These are phyloP conservation scores for Kalaharituber pfeilii DNA, from an alignment of 2,329 filamentous ascomycete species.

Conservation along the genomic window DNA sequence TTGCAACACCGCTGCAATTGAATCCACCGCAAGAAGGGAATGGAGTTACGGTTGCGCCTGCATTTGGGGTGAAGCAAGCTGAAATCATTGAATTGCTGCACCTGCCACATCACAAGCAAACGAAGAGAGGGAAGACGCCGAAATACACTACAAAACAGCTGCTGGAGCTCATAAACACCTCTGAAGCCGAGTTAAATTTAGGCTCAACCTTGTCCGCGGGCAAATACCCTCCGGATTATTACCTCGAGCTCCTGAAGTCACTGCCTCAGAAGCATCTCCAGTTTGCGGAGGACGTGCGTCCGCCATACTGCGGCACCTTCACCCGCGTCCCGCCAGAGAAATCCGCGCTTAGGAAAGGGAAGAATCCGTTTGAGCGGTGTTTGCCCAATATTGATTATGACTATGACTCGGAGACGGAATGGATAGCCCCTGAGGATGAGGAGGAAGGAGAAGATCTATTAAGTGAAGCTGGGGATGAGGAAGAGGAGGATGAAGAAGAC, in stretches of 20 bases:
- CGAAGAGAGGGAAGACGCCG: conserved; percentile 11
- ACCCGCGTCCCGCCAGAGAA: conserved; percentile 40
- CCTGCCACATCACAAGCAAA: conserved; percentile 15
- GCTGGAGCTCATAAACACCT: conserved; percentile 34
- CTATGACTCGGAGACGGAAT: conserved; percentile 73
- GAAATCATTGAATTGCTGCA: conserved; percentile 16
- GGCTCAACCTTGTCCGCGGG: conserved; percentile 6
- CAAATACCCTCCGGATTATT: conserved; percentile 19
- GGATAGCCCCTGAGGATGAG: conserved; percentile 56
- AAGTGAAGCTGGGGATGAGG: conserved; percentile 47
- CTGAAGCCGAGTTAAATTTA: conserved; percentile 7
- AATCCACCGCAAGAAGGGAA: conserved; percentile 11
- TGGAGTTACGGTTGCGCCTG: conserved; percentile 24
- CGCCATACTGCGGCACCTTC: conserved; percentile 55
- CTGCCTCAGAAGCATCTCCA: conserved; percentile 47
- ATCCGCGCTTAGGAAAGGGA: conserved; percentile 32
- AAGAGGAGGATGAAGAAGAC: conserved; percentile 50
- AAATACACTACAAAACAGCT: conserved; percentile 40
- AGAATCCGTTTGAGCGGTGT: conserved; percentile 36
- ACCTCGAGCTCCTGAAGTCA: conserved; percentile 31
- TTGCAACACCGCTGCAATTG: conserved; percentile 10
- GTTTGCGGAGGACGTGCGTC: conserved; percentile 45
- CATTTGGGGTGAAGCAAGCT: conserved; percentile 22
- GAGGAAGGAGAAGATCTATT: conserved; percentile 50
- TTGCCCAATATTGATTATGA: conserved; percentile 55